phyloP scores from a whole-genome alignment of 2,329 filamentous ascomycete genomes.

The Alternaria consortialis region DNA sequence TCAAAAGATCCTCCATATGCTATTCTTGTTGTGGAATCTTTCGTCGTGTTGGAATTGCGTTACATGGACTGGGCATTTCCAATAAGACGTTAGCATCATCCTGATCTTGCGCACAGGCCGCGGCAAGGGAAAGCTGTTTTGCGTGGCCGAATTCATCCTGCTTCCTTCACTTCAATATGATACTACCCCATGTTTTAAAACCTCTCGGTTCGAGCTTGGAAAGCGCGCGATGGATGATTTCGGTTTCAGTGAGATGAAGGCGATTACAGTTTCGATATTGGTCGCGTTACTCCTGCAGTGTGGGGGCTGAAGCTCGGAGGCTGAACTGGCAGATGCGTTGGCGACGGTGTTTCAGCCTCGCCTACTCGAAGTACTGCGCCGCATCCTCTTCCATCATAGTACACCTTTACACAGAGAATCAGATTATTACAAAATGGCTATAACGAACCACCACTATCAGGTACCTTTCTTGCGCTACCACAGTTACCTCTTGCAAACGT shows the following conservation, averaged over 20 bases:
- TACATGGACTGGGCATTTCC: background rate
- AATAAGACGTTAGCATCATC: background rate
- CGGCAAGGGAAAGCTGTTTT: background rate
- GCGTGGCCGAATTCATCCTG: background rate
- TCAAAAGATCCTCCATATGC: background rate
- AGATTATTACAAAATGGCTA: background rate
- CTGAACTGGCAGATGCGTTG: background rate
- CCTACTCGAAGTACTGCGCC: background rate
- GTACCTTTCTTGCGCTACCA: background rate
- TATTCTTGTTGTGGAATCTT: background rate
- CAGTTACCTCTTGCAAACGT: background rate
- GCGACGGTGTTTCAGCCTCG: conserved; percentile 8
- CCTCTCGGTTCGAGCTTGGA: background rate
- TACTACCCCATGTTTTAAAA: conserved; percentile 2
- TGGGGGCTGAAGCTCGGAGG: conserved; percentile 1
- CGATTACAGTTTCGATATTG: background rate
- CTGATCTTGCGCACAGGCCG: background rate
- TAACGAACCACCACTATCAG: background rate
- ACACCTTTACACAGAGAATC: background rate
- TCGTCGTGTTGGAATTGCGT: background rate
- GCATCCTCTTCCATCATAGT: background rate
- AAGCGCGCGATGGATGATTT: background rate
- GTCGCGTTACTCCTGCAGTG: background rate
- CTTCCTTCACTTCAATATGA: background rate
- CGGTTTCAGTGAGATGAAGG: background rate